Conservation (phyloP, 495 filamentous ascomycete genomes). For the Penicillium steckii region DNA sequence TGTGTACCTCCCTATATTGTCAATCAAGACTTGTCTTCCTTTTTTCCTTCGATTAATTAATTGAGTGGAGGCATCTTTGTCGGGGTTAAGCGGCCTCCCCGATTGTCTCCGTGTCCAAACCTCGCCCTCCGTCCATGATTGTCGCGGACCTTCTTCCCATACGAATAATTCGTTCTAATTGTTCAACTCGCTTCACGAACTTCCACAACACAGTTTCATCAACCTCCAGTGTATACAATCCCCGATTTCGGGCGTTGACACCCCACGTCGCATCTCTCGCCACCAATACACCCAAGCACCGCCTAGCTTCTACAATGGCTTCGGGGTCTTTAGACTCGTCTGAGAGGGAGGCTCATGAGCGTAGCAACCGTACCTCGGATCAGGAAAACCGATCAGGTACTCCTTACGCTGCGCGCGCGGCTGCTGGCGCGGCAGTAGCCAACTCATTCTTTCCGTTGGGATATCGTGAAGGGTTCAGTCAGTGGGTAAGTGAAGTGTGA, state of each 20-base stretch:
- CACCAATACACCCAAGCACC: constrained; percentile 10
- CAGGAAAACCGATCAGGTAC: constrained; percentile 27
- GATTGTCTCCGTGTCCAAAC: constrained; percentile 23
- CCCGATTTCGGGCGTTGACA: constrained; percentile 21
- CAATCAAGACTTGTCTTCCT: too few relatives aligned
- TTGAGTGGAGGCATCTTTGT: constrained; percentile 11
- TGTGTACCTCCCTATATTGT: not conserved
- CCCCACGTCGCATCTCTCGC: constrained; percentile 18
- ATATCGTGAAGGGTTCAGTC: constrained; percentile 85
- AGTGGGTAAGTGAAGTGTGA: constrained; percentile 97
- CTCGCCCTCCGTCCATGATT: constrained; percentile 17
- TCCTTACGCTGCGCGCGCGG: constrained; percentile 42
- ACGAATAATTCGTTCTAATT: constrained; percentile 8
- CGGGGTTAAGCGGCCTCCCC: constrained; percentile 29
- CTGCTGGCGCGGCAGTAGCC: constrained; percentile 32
- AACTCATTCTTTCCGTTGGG: constrained; percentile 73
- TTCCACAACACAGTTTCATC: too few relatives aligned
- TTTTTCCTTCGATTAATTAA: too few relatives aligned
- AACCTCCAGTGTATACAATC: too few relatives aligned
- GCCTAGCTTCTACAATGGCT: constrained; percentile 38
- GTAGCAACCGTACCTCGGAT: constrained; percentile 46
- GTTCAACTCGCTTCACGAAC: not conserved
- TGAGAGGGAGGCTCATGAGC: constrained; percentile 25
- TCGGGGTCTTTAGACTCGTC: constrained; percentile 39
- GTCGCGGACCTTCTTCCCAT: constrained; percentile 8